These are phyloP conservation scores for Fraxinus quadrangulata DNA, from an alignment of 257 asterid species.

Conservation along the genomic window DNA sequence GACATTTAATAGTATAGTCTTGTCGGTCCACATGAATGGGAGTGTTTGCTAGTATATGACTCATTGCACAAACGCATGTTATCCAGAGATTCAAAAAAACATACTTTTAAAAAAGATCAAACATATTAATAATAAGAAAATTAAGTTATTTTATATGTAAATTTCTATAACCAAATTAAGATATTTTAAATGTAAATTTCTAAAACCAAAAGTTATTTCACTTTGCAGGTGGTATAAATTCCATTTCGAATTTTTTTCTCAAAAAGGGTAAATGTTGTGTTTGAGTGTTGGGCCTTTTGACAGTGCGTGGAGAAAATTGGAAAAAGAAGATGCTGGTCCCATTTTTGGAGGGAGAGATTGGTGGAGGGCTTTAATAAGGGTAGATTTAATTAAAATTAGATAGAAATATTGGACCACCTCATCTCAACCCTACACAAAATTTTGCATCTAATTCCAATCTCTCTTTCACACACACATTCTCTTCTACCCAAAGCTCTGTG, in stretches of 20 bases:
- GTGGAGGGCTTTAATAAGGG: slow-evolving; percentile 54
- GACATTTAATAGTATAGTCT: no score
- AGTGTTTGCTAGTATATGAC: no score
- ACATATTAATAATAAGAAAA: neutral
- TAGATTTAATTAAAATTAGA: slow-evolving; percentile 73
- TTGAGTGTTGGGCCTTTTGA: neutral
- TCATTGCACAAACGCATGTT: neutral
- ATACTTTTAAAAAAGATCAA: neutral
- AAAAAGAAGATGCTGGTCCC: slow-evolving; percentile 61
- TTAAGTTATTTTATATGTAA: slow-evolving; percentile 1
- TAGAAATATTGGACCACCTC: slow-evolving; percentile 89
- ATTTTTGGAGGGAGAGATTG: slow-evolving; percentile 35
- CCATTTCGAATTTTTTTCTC: neutral
- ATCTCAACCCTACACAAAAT: slow-evolving; percentile 47
- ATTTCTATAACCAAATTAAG: neutral
- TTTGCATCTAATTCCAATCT: slow-evolving; percentile 56
- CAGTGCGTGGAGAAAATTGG: neutral
- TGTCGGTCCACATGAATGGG: no score
- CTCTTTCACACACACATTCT: slow-evolving; percentile 13
- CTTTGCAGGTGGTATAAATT: neutral
- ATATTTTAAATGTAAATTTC: neutral
- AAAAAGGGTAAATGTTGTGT: no score
- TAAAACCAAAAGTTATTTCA: neutral
- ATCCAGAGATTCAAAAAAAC: neutral
- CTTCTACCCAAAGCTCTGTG: slow-evolving; percentile 13